phyloP scores from a whole-genome alignment of 1,284 basidiomycete genomes.

The Puccinia triticina region DNA sequence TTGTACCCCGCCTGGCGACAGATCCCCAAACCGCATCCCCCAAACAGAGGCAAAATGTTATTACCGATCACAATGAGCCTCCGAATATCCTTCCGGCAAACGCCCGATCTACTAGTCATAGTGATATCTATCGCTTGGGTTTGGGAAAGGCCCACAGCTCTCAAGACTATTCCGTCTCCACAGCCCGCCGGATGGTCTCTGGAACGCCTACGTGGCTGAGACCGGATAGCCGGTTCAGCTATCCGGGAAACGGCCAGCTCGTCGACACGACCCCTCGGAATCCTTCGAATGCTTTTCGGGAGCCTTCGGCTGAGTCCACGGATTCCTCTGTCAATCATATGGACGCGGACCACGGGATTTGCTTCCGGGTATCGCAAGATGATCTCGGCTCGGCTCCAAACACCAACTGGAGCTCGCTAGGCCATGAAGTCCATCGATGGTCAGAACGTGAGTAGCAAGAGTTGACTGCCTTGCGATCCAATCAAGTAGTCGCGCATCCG shows the following conservation, averaged over 20 bases:
- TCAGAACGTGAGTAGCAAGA: conserved; percentile 15
- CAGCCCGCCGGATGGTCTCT: not conserved
- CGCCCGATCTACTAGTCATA: too few relatives aligned
- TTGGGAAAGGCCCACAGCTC: too few relatives aligned
- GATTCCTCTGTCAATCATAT: not conserved
- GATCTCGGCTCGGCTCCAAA: not conserved
- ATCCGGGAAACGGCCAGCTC: not conserved
- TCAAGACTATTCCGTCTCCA: conserved; percentile 1
- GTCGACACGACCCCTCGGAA: not conserved
- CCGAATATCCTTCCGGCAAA: not conserved
- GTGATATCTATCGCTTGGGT: conserved; percentile 8
- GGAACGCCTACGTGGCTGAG: not conserved
- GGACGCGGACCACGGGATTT: not conserved
- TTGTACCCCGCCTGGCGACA: not conserved
- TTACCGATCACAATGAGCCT: not conserved
- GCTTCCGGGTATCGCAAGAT: conserved; percentile 1
- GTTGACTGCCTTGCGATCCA: not conserved
- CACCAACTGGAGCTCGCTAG: not conserved
- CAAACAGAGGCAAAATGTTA: not conserved
- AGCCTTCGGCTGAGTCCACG: not conserved
- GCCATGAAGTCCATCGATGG: conserved; percentile 33
- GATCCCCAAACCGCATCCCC: conserved; percentile 4
- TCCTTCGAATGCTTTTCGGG: not conserved
- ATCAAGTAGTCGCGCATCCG: not conserved
- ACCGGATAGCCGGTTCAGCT: not conserved